Evolutionary conservation across 345 rosid species (phyloP), one percentile per base, ranked within the genome.

Genomic region (Eucalyptus albens): DNA sequence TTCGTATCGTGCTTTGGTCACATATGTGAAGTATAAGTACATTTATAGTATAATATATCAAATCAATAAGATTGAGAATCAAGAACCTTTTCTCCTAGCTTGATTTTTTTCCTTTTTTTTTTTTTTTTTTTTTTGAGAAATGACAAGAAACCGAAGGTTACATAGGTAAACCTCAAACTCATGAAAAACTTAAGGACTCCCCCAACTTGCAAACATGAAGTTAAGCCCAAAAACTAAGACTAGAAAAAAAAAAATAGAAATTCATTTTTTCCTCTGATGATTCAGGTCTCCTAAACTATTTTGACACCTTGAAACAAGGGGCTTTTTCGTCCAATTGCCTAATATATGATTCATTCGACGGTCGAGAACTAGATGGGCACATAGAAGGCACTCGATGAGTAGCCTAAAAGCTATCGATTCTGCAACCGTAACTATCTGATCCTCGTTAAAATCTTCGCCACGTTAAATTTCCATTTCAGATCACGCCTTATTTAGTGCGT

Each of bases 61-160:
- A 22, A 77, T 77, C 85, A 11, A 21, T 77, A 11, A 40, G 15
- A 77, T 40, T 11, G 15, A 11, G 85, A 77, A 77, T 77, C 47
- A 11, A 77, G 47, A 77, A 22, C 47, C 45, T 77, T 77, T 37
- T 40, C 8, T 37, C 27, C 45, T 37, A 4, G 15, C 27, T 77
- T 21, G 14, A 16, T 21, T 21, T 77, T 11, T 77, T 37, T 17
- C 2, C 0, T 1, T 3, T 2, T 15, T 6, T 5, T 51, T 27
- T 26, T n/a, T n/a, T n/a, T n/a, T n/a, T n/a, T n/a, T n/a, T 60
- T 33, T 33, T 16, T 31, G 5, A n/a, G 44, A 33, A 21, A 14
- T 6, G 47, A 77, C 85, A 11, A 77, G 29, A 77, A 11, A 40
- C 7, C 29, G 15, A 40, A 40, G 42, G 27, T 40, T 11, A 77